A percentile compares a stretch with the other conserved stretches of the same genome.
phyloP scores from a whole-genome alignment of 306 rosid species.

The Quercus cerris region DNA sequence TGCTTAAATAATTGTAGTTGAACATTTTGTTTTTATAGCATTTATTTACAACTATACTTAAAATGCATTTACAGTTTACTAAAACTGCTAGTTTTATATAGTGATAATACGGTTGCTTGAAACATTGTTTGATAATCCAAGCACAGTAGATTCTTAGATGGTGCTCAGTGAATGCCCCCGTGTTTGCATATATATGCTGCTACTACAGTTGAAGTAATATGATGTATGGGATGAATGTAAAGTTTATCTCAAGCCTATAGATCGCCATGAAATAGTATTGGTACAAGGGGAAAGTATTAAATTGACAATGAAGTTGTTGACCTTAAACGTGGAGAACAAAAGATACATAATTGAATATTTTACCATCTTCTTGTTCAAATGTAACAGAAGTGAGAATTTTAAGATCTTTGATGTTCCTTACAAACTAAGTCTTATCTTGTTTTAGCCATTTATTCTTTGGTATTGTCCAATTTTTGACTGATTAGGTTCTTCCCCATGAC shows the following conservation, averaged over 20 bases:
- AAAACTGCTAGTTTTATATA: neutral
- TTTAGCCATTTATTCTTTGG: neutral
- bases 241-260: neutral
- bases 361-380: neutral
- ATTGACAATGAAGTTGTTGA: neutral
- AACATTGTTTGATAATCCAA: neutral
- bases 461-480: neutral
- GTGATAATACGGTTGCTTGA: neutral
- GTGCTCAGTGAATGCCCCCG: constrained; percentile 6
- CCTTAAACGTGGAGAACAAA: neutral
- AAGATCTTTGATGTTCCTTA: no score
- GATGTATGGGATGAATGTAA: neutral
- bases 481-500: constrained; percentile 4
- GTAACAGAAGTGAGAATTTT: neutral
- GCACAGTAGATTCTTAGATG: neutral
- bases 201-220: neutral
- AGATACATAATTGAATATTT: neutral
- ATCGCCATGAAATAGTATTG: neutral
- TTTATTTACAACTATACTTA: neutral
- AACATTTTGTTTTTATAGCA: neutral
- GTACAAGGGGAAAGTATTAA: neutral
- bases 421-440: neutral
- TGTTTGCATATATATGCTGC: neutral
- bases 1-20: neutral
- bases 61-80: neutral